phyloP scores from a whole-genome alignment of 164 flowering plant species.

The Warburgia ugandensis region DNA sequence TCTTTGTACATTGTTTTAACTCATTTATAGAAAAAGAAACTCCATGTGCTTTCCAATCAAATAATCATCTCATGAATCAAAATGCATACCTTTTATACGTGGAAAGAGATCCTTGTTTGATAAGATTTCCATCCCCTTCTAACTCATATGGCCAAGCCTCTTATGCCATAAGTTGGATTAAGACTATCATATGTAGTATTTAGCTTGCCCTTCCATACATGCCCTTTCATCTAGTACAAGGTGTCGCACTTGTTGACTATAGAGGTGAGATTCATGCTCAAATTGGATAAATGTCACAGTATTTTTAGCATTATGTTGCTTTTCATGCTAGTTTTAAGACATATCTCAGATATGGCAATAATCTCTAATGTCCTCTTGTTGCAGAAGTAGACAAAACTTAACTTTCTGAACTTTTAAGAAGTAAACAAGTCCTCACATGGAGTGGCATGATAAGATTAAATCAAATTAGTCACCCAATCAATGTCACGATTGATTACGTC shows the following conservation, averaged over 20 bases:
- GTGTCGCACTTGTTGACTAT: no score
- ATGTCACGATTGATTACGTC: neutral
- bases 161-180: no score
- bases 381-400: neutral
- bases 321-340: neutral
- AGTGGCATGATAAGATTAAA: neutral
- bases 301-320: neutral
- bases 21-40: neutral
- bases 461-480: neutral
- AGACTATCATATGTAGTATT: no score
- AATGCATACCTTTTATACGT: no score
- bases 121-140: no score
- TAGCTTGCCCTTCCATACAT: no score
- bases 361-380: neutral
- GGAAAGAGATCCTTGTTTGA: no score
- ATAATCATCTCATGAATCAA: no score
- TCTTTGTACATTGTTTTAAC: neutral
- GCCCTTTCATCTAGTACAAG: no score
- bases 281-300: neutral
- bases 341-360: neutral
- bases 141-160: no score
- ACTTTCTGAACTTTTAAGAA: neutral
- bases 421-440: neutral
- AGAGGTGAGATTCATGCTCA: neutral
- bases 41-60: neutral